Percentiles rank a stretch among this genome's conserved stretches.
phyloP scores from a whole-genome alignment of 805 yeast genomes.

The Myxozyma nipponensis region DNA sequence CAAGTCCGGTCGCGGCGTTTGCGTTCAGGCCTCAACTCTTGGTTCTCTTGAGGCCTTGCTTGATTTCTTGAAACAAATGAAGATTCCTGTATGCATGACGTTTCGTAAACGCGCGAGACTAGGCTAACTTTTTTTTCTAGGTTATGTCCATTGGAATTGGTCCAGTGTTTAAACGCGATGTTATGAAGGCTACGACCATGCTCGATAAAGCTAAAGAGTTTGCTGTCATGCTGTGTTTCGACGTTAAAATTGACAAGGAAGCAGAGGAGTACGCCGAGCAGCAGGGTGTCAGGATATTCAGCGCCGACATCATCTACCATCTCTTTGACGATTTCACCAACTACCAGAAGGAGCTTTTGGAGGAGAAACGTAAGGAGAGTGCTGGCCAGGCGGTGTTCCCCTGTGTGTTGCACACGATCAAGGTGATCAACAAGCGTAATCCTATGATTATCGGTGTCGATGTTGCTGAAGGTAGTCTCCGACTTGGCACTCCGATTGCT shows the following conservation, averaged over 20 bases:
- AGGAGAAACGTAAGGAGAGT: slow-evolving; percentile 84
- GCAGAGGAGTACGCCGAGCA: slow-evolving; percentile 98
- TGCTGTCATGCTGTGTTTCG: slow-evolving; percentile 98
- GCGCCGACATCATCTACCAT: slow-evolving; percentile 95
- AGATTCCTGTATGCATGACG: slow-evolving; percentile 88
- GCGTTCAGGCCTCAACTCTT: slow-evolving; percentile 96
- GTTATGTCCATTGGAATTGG: slow-evolving; percentile 93
- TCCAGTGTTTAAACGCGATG: slow-evolving; percentile 97
- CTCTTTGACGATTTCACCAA: slow-evolving; percentile 91
- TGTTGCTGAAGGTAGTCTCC: slow-evolving; percentile 82
- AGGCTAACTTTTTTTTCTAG: too few species aligned
- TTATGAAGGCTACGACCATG: slow-evolving; percentile 96
- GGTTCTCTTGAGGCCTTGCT: slow-evolving; percentile 97
- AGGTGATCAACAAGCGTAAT: slow-evolving; percentile 95
- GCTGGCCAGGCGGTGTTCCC: slow-evolving; percentile 90
- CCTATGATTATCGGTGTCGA: slow-evolving; percentile 99
- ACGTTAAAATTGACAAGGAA: slow-evolving; percentile 93
- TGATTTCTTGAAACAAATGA: slow-evolving; percentile 96
- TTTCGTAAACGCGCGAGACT: too few species aligned
- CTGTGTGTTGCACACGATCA: slow-evolving; percentile 88
- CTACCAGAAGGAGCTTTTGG: slow-evolving; percentile 82
- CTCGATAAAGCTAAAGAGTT: slow-evolving; percentile 90
- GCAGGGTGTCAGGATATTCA: slow-evolving; percentile 85
- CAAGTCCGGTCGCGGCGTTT: slow-evolving; percentile 92
- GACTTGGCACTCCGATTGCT: slow-evolving; percentile 92